Conservation (phyloP, 2,329 filamentous ascomycete species). For the Dothideomycetes sp. region DNA sequence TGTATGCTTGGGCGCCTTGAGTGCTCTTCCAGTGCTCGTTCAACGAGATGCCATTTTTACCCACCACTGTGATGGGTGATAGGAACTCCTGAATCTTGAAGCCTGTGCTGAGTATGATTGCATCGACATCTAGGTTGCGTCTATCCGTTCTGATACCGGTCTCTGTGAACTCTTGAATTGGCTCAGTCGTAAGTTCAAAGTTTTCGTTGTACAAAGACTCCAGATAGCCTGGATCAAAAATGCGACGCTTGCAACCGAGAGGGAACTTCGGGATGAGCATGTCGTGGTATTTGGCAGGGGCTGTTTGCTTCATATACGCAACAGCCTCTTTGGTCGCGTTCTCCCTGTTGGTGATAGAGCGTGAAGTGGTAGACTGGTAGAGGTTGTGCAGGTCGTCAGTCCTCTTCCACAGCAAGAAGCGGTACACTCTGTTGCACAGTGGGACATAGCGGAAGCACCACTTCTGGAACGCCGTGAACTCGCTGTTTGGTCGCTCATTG, state of each 20-base stretch:
- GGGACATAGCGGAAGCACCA: conserved; percentile 27
- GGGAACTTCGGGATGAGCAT: conserved; percentile 14
- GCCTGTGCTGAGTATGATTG: conserved; percentile 24
- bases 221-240: conserved; percentile 20
- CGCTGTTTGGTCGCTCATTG: conserved; percentile 22
- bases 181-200: conserved; percentile 13
- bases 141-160: conserved; percentile 14
- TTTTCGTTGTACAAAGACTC: conserved; percentile 14
- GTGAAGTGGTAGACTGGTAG: background rate
- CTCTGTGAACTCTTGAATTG: conserved; percentile 14
- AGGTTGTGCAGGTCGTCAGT: conserved; percentile 1
- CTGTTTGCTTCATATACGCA: conserved; percentile 14
- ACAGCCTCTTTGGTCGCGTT: conserved; percentile 10
- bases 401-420: conserved; percentile 25
- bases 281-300: conserved; percentile 15
- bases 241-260: conserved; percentile 21
- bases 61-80: conserved; percentile 21
- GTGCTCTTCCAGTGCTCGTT: conserved; percentile 39
- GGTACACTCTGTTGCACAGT: conserved; percentile 31
- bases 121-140: conserved; percentile 16
- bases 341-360: conserved; percentile 9
- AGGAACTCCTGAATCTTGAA: conserved; percentile 26
- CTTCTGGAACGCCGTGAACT: conserved; percentile 19
- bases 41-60: conserved; percentile 13
- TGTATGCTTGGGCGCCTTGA: conserved; percentile 53